Conservation (phyloP, 495 filamentous ascomycete genomes). For the Coniosporium apollinis region DNA sequence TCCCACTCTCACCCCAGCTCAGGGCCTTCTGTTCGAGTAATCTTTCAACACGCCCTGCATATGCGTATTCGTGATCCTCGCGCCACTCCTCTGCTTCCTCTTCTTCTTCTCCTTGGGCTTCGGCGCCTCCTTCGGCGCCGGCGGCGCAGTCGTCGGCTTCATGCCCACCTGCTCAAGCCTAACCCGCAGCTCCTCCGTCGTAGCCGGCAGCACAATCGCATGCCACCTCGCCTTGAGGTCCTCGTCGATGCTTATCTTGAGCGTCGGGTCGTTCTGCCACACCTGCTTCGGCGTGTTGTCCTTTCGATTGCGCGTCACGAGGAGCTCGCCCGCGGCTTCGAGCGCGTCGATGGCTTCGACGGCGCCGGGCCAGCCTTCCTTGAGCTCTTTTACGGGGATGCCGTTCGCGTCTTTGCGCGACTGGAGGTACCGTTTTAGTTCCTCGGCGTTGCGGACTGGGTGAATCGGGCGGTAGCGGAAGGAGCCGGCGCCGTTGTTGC, state of each 20-base stretch:
- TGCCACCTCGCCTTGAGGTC: slow-evolving; percentile 76
- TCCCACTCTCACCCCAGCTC: too few relatives aligned
- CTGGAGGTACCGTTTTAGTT: slow-evolving; percentile 66
- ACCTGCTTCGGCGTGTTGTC: slow-evolving; percentile 72
- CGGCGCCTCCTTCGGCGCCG: slow-evolving; percentile 40
- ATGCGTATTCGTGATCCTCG: slow-evolving; percentile 82
- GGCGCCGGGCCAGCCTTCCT: slow-evolving; percentile 84
- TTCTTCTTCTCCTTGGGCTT: slow-evolving; percentile 46
- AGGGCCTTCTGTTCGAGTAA: slow-evolving; percentile 53
- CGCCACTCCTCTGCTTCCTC: slow-evolving; percentile 54
- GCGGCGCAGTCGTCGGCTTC: slow-evolving; percentile 30
- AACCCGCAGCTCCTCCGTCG: slow-evolving; percentile 52
- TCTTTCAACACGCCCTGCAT: slow-evolving; percentile 81
- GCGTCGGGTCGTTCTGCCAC: slow-evolving; percentile 70
- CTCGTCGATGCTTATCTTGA: slow-evolving; percentile 57
- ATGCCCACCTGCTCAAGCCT: slow-evolving; percentile 24
- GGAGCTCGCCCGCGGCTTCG: slow-evolving; percentile 59
- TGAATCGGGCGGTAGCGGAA: slow-evolving; percentile 68
- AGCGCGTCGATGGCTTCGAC: slow-evolving; percentile 58
- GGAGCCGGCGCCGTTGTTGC: slow-evolving; percentile 32
- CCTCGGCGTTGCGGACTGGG: slow-evolving; percentile 54
- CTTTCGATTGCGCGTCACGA: slow-evolving; percentile 84
- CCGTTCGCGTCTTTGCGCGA: slow-evolving; percentile 64
- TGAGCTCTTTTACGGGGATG: slow-evolving; percentile 68
- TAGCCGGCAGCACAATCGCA: slow-evolving; percentile 56